These are phyloP conservation scores for Vanderwaltozyma yarrowii DNA, from an alignment of 805 yeast genomes.

Conservation along the genomic window DNA sequence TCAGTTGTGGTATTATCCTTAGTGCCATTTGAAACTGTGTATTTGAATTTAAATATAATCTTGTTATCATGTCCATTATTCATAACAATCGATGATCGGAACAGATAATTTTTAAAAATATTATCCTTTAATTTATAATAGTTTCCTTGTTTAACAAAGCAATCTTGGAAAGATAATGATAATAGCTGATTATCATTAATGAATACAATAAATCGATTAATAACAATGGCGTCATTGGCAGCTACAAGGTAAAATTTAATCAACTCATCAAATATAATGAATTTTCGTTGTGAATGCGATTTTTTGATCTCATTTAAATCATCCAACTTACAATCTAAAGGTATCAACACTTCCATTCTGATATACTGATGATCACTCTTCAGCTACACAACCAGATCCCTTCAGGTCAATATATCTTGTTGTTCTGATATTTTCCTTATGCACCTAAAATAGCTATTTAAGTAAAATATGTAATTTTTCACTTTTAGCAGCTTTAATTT, in stretches of 20 bases:
- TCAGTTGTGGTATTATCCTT: background rate
- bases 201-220: slow-evolving; percentile 12
- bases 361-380: background rate
- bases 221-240: background rate
- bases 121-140: slow-evolving; percentile 13
- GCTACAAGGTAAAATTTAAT: slow-evolving; percentile 8
- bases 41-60: slow-evolving; percentile 7
- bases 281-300: slow-evolving; percentile 15
- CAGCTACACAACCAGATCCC: background rate
- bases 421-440: too few species aligned
- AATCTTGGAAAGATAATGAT: slow-evolving; percentile 3
- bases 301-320: slow-evolving; percentile 5
- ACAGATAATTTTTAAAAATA: slow-evolving; percentile 13
- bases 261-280: slow-evolving; percentile 25
- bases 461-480: too few species aligned
- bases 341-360: slow-evolving; percentile 18
- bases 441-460: too few species aligned
- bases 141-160: background rate
- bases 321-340: slow-evolving; percentile 6
- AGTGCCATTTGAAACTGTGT: background rate
- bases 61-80: slow-evolving; percentile 26
- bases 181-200: slow-evolving; percentile 24
- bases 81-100: slow-evolving; percentile 25
- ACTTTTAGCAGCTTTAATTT: too few species aligned
- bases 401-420: background rate